A percentile compares a stretch with the other conserved stretches of the same genome.
phyloP scores from a whole-genome alignment of 2,329 filamentous ascomycete species.

The Penicillium sumatraense region DNA sequence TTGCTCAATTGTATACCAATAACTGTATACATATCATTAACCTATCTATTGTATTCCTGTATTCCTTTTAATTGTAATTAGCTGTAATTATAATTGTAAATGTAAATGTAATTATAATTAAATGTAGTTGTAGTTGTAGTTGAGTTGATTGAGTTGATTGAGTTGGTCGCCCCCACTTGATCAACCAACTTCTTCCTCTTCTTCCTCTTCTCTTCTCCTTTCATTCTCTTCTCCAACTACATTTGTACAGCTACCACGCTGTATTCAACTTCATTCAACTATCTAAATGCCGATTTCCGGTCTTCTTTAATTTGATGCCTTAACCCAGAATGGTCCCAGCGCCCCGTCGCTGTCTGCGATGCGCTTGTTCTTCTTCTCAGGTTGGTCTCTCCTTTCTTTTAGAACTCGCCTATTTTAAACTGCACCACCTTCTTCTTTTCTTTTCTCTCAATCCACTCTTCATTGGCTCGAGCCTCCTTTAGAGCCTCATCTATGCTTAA shows the following conservation, averaged over 20 bases:
- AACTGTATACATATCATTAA: not conserved
- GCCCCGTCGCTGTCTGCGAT: constrained; percentile 38
- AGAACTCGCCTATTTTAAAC: not conserved
- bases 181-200: no score
- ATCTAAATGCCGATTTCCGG: no score
- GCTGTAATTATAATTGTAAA: no score
- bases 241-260: constrained; percentile 10
- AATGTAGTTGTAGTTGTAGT: no score
- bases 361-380: constrained; percentile 29
- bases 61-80: not conserved
- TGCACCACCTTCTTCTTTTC: not conserved
- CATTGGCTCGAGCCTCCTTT: not conserved
- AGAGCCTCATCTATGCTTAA: not conserved
- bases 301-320: constrained; percentile 13
- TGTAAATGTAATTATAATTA: no score
- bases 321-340: constrained; percentile 36
- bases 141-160: no score
- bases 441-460: not conserved
- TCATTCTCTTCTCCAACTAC: constrained; percentile 9
- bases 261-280: no score
- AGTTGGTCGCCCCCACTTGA: no score
- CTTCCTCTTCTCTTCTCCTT: not conserved
- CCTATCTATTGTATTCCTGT: not conserved
- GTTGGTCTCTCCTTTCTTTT: constrained; percentile 8
- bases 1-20: not conserved